A percentile compares a stretch with the other conserved stretches of the same genome.
phyloP scores from a whole-genome alignment of 2,329 filamentous ascomycete genomes.

The Aureobasidium namibiae region DNA sequence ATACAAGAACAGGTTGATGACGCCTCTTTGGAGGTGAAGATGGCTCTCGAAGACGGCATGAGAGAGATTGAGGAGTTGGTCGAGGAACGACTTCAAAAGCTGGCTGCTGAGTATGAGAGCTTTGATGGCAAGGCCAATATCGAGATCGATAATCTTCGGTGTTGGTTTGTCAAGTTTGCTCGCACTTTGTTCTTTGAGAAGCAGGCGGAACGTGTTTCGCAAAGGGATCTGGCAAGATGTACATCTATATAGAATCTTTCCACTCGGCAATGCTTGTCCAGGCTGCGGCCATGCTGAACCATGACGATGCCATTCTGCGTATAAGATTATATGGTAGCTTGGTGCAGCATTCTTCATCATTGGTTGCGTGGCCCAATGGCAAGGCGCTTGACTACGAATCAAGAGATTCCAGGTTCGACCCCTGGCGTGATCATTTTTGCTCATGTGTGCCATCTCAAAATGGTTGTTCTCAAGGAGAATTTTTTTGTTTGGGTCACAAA shows the following conservation, averaged over 20 bases:
- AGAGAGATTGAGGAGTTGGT: background rate
- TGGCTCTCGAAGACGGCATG: background rate
- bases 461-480: background rate
- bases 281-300: background rate
- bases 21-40: background rate
- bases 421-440: slow-evolving; percentile 13
- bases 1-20: background rate
- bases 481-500: background rate
- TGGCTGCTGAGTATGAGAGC: background rate
- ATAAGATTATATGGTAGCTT: no score
- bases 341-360: background rate
- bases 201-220: background rate
- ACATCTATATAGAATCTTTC: background rate
- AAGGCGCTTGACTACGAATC: slow-evolving; percentile 49
- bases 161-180: slow-evolving; percentile 5
- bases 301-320: background rate
- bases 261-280: no score
- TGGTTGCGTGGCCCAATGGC: slow-evolving; percentile 44
- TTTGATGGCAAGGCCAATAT: background rate
- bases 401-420: slow-evolving; percentile 16
- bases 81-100: background rate
- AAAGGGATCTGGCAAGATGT: background rate
- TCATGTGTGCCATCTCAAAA: background rate
- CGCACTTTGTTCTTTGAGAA: background rate
- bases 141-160: background rate